Base-by-base conservation (phyloP, 2,329 filamentous ascomycete genomes). In the Stachybotrys elegans region DNA sequence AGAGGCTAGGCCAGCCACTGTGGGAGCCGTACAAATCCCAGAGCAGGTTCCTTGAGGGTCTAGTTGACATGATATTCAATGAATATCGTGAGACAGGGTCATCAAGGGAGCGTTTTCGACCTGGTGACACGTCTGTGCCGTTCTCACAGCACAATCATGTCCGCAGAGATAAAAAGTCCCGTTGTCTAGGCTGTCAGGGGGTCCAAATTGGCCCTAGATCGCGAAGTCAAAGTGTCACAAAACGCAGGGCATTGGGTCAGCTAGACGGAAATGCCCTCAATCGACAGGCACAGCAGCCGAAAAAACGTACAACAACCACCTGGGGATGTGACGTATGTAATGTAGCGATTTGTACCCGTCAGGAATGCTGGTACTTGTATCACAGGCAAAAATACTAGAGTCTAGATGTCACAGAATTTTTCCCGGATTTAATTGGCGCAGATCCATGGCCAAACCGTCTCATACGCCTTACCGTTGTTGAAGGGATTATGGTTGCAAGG, bases 341-440 rank as follows among this genome's bases (percentile, higher is more conserved):
- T 37, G 35, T 22, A 21, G 35, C 17, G 9, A 37, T 22, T 19
- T 37, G 17, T 37, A 37, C 14, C 13, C 13, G 13, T 7, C 17
- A 12, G 17, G 20, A 20, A 22, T 37, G 35, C 35, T 37, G 35
- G 35, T 37, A 37, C 35, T 37, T 37, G 16, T 37, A 37, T 37
- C 35, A 37, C n/a, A 37, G 35, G 35, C 35, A 37, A 37, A 37
- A 37, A 6, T 19, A 37, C 35, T 37, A 37, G 35, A 22, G 35
- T 21, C 20, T 37, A n/a, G 17, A 37, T 19, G 35, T 37, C 35
- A 37, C 35, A 37, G 35, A 19, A 7, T 37, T 37, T 37, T 37
- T 22, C 35, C 16, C 35, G 35, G 35, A 13, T 37, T 37, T 19
- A 37, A 37, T 37, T 37, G 17, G 35, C 6, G 19, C 35, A 37